These are phyloP conservation scores for Proteromonas lacertae DNA, from an alignment of 352 stramenopile genomes.

Conservation along the genomic window DNA sequence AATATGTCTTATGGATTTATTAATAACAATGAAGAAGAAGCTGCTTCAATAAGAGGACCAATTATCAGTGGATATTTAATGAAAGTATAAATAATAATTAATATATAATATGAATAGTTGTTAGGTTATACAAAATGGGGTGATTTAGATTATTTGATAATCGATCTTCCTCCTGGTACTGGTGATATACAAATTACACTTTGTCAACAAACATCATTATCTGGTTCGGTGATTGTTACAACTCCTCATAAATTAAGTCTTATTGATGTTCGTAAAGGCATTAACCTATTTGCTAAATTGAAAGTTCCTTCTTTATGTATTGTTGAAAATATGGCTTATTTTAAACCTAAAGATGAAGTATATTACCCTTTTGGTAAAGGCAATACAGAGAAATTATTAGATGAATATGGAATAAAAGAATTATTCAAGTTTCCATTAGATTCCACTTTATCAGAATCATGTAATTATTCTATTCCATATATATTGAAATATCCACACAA, in stretches of 20 bases:
- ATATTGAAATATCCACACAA: no score
- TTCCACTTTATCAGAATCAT: no score
- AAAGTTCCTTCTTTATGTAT: constrained; percentile 80
- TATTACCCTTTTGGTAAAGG: constrained; percentile 12
- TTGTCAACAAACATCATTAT: constrained; percentile 69
- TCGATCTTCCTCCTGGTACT: constrained; percentile 86
- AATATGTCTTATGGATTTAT: no score
- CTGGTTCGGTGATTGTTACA: constrained; percentile 84
- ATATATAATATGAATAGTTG: constrained; percentile 80
- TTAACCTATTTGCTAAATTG: constrained; percentile 86
- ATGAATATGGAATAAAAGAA: no score
- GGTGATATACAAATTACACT: constrained; percentile 95
- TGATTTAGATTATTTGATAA: constrained; percentile 91
- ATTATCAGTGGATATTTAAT: constrained; percentile 10
- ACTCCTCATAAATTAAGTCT: constrained; percentile 87
- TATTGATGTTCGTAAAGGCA: constrained; percentile 89
- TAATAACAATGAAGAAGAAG: no score
- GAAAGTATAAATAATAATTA: constrained; percentile 89
- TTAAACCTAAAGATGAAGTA: constrained; percentile 9
- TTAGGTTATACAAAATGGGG: constrained; percentile 72
- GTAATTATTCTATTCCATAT: no score
- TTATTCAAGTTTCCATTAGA: no score
- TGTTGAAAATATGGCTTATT: constrained; percentile 3
- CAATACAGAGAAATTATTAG: background rate
- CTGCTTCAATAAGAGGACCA: no score